phyloP scores from a whole-genome alignment of 2,329 filamentous ascomycete species.

The Lachnellula willkommii region DNA sequence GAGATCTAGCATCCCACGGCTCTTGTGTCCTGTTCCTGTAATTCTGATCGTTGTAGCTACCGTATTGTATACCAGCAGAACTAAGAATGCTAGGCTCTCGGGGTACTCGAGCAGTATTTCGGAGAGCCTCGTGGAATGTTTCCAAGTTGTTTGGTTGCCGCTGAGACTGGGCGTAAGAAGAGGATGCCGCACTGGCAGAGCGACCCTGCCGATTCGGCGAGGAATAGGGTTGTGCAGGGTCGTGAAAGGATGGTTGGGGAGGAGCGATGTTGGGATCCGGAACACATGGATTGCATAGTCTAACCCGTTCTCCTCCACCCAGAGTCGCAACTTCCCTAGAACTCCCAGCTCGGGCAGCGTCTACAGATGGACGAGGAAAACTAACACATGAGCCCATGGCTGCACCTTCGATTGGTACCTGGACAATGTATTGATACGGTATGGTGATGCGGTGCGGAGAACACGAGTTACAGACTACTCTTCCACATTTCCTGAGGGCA shows the following conservation, averaged over 20 bases:
- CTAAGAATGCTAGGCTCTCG: slow-evolving; percentile 10
- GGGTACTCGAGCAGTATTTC: background rate
- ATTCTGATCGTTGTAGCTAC: slow-evolving; percentile 5
- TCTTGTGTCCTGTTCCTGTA: slow-evolving; percentile 11
- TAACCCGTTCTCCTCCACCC: slow-evolving; percentile 62
- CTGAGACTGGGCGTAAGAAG: slow-evolving; percentile 7
- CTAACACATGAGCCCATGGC: slow-evolving; percentile 35
- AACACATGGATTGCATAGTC: slow-evolving; percentile 68
- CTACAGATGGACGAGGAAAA: slow-evolving; percentile 10
- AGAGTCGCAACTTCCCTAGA: slow-evolving; percentile 32
- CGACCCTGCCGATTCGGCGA: slow-evolving; percentile 12
- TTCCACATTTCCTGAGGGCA: slow-evolving; percentile 69
- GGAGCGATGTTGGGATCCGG: slow-evolving; percentile 61
- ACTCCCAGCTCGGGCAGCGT: slow-evolving; percentile 17
- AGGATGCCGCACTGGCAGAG: slow-evolving; percentile 15
- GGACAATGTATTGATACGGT: slow-evolving; percentile 86
- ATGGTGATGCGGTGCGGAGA: slow-evolving; percentile 95
- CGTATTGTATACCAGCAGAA: background rate
- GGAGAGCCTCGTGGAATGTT: slow-evolving; percentile 6
- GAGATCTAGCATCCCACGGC: slow-evolving; percentile 16
- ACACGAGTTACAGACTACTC: slow-evolving; percentile 84
- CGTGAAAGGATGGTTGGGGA: slow-evolving; percentile 31
- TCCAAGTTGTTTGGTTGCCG: background rate
- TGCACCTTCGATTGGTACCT: slow-evolving; percentile 48
- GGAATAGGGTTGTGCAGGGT: slow-evolving; percentile 4